phyloP scores from a whole-genome alignment of 2,329 filamentous ascomycete species.

The Xylaria sp. region DNA sequence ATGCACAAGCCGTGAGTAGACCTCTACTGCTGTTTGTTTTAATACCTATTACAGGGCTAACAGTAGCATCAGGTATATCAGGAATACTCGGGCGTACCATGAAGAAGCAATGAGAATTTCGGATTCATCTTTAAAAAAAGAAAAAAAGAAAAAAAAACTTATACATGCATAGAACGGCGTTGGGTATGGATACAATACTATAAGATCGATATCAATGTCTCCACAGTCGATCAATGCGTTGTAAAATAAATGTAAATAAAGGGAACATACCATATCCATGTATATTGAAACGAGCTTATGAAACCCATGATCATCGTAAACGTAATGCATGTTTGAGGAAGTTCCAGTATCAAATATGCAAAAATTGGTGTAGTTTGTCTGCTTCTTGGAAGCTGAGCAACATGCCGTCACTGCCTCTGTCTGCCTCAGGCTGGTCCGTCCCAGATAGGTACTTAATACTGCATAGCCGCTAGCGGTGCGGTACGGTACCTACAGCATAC shows the following conservation, averaged over 20 bases:
- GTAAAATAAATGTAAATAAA: conserved; percentile 36
- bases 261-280: conserved; percentile 15
- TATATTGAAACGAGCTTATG: conserved; percentile 12
- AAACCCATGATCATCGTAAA: not conserved
- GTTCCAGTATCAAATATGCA: not conserved
- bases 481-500: not conserved
- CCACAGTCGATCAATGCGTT: conserved; percentile 15
- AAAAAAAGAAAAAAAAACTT: not conserved
- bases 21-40: not conserved
- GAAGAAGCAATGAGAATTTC: conserved; percentile 38
- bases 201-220: conserved; percentile 12
- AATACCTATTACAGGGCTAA: not conserved
- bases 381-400: no score
- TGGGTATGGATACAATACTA: conserved; percentile 22
- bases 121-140: conserved; percentile 17
- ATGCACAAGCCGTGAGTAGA: conserved; percentile 79
- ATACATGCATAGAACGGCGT: conserved; percentile 38
- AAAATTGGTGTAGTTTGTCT: not conserved
- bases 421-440: not conserved
- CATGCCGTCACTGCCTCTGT: no score
- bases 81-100: conserved; percentile 41
- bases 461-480: no score
- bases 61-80: conserved; percentile 39
- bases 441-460: not conserved
- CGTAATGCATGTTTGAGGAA: not conserved